These are phyloP conservation scores for Phialemoniopsis sp. DNA, from an alignment of 2,329 filamentous ascomycete species.

Conservation along the genomic window DNA sequence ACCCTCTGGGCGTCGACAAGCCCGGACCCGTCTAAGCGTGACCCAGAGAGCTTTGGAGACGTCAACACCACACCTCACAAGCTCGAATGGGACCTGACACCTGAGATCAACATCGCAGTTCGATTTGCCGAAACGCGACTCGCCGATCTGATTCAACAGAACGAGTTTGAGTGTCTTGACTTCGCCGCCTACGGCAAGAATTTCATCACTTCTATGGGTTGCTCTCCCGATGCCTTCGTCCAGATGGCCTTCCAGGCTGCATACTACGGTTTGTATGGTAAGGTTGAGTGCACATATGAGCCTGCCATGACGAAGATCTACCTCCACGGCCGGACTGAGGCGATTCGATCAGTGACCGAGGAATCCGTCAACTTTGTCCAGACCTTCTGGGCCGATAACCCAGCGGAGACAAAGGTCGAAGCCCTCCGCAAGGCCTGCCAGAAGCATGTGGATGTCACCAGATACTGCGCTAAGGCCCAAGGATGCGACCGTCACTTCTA, in stretches of 20 bases:
- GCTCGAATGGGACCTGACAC: slow-evolving; percentile 95
- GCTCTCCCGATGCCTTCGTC: slow-evolving; percentile 94
- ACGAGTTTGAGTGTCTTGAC: slow-evolving; percentile 90
- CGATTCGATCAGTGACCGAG: slow-evolving; percentile 78
- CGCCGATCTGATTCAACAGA: slow-evolving; percentile 91
- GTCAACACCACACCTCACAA: slow-evolving; percentile 93
- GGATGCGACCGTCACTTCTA: slow-evolving; percentile 93
- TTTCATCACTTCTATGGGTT: slow-evolving; percentile 95
- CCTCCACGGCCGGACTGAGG: slow-evolving; percentile 91
- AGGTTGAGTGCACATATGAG: slow-evolving; percentile 93
- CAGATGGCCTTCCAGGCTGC: slow-evolving; percentile 99
- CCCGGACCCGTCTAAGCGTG: slow-evolving; percentile 88
- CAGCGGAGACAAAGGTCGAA: slow-evolving; percentile 77
- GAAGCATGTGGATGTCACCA: slow-evolving; percentile 75
- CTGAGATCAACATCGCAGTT: slow-evolving; percentile 84
- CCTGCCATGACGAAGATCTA: slow-evolving; percentile 97
- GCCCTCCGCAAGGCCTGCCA: slow-evolving; percentile 79
- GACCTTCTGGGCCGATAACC: slow-evolving; percentile 91
- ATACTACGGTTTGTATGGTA: slow-evolving; percentile 94
- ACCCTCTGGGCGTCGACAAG: slow-evolving; percentile 87
- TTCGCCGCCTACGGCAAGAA: slow-evolving; percentile 91
- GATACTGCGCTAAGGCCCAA: slow-evolving; percentile 81
- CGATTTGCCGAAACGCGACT: slow-evolving; percentile 94
- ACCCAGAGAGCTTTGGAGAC: slow-evolving; percentile 86
- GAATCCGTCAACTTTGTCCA: slow-evolving; percentile 87